phyloP scores from a whole-genome alignment of 257 asterid genomes.

The Coffea canephora region DNA sequence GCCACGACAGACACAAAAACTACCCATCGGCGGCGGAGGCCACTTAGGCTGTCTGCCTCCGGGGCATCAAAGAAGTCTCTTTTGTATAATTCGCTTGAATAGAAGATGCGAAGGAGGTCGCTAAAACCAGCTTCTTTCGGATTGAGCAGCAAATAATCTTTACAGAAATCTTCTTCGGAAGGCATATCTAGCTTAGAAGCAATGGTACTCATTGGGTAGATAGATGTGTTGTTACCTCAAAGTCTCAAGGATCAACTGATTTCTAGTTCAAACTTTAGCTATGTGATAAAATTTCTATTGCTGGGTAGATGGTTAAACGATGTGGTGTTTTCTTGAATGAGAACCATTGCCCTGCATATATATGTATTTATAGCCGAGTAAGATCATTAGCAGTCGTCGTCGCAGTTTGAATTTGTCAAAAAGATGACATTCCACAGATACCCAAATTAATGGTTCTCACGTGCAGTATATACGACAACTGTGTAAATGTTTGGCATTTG shows the following conservation, averaged over 20 bases:
- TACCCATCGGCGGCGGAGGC: constrained; percentile 50
- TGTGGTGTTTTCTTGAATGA: neutral
- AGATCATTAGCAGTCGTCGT: neutral
- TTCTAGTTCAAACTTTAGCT: neutral
- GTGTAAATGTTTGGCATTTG: neutral
- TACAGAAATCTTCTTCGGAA: constrained; percentile 26
- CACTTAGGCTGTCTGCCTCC: neutral
- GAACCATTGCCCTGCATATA: too few species aligned
- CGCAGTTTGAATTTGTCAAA: too few species aligned
- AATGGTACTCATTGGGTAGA: neutral
- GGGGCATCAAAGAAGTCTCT: constrained; percentile 22
- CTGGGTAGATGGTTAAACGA: neutral
- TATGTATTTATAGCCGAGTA: neutral
- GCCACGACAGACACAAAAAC: constrained; percentile 46
- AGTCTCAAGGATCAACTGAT: neutral
- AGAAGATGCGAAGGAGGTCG: constrained; percentile 44
- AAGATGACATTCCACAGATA: neutral
- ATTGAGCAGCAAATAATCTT: constrained; percentile 38
- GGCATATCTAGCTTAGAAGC: constrained; percentile 16
- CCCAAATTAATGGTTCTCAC: neutral
- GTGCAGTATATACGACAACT: too few species aligned
- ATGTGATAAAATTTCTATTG: neutral
- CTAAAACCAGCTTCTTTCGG: constrained; percentile 39
- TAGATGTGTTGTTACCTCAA: neutral
- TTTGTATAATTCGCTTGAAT: constrained; percentile 32